These are phyloP conservation scores for Candida palmyrensis DNA, from an alignment of 805 yeast genomes.

Conservation along the genomic window DNA sequence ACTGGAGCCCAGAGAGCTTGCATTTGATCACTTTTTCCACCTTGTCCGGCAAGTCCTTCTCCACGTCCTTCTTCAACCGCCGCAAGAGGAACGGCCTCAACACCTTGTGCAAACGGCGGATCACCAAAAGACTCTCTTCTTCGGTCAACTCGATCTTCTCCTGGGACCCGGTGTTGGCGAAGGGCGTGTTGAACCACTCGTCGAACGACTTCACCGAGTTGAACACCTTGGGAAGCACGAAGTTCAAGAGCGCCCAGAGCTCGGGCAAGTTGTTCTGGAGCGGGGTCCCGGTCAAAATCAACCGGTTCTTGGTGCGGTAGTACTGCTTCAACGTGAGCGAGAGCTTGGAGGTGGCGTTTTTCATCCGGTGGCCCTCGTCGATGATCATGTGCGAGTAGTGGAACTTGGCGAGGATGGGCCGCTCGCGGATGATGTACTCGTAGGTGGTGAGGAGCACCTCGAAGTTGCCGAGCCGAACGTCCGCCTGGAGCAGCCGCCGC, in stretches of 20 bases:
- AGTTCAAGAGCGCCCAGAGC: conserved; percentile 78
- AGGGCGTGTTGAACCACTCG: conserved; percentile 88
- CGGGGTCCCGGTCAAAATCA: conserved; percentile 86
- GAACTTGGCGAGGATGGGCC: conserved; percentile 62
- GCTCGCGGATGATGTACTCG: conserved; percentile 75
- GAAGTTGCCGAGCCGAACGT: conserved; percentile 63
- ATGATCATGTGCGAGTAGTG: conserved; percentile 84
- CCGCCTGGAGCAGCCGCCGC: conserved; percentile 61
- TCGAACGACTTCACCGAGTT: conserved; percentile 82
- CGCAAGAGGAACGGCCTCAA: conserved; percentile 79
- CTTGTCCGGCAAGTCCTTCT: conserved; percentile 79
- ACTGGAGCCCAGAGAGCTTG: conserved; percentile 69
- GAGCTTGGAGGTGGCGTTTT: conserved; percentile 69
- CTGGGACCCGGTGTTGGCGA: conserved; percentile 78
- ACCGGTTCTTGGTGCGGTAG: conserved; percentile 70
- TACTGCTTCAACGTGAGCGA: conserved; percentile 66
- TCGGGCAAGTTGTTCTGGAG: conserved; percentile 81
- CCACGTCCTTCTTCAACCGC: conserved; percentile 83
- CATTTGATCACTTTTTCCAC: conserved; percentile 80
- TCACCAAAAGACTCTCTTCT: conserved; percentile 79
- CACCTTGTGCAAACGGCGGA: conserved; percentile 81
- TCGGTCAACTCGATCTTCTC: conserved; percentile 77
- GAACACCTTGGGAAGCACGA: conserved; percentile 78
- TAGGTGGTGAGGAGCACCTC: conserved; percentile 76
- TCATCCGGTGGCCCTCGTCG: conserved; percentile 90